Evolutionary conservation across 2,329 filamentous ascomycete species (phyloP).

Genomic region (Orbilia javanica): DNA sequence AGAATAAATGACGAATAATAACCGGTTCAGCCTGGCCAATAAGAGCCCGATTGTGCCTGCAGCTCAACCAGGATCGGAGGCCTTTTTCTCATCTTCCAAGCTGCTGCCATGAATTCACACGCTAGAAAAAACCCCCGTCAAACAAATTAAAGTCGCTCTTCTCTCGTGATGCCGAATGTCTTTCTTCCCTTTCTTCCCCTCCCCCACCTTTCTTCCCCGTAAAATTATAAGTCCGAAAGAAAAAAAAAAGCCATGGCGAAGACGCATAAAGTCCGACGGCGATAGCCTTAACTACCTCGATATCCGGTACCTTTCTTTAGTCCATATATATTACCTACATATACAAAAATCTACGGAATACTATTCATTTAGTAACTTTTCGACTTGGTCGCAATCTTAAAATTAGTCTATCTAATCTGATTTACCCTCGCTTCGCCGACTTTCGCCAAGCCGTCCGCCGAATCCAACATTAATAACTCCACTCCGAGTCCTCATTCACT

Average conservation of each 20-base stretch:
- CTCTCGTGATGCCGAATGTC: constrained; percentile 57
- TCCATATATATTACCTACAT: no score
- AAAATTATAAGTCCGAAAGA: background rate
- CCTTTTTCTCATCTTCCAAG: constrained; percentile 23
- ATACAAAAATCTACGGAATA: background rate
- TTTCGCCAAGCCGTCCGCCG: constrained; percentile 18
- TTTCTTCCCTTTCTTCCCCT: background rate
- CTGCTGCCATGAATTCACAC: no score
- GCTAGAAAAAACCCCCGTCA: constrained; percentile 36
- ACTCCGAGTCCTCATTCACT: background rate
- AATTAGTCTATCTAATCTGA: background rate
- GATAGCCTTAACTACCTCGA: constrained; percentile 38
- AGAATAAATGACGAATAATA: background rate
- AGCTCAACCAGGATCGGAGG: constrained; percentile 24
- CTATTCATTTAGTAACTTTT: background rate
- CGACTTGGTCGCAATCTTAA: no score
- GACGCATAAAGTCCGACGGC: constrained; percentile 39
- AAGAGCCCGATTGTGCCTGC: constrained; percentile 18
- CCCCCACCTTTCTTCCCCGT: constrained; percentile 10
- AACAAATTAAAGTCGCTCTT: no score
- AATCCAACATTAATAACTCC: constrained; percentile 1
- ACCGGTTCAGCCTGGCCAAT: background rate
- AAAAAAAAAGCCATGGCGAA: constrained; percentile 40
- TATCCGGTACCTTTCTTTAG: background rate
- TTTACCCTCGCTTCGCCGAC: constrained; percentile 18